Conservation (phyloP, 2,329 filamentous ascomycete genomes). For the Penicillium aurantiogriseum region DNA sequence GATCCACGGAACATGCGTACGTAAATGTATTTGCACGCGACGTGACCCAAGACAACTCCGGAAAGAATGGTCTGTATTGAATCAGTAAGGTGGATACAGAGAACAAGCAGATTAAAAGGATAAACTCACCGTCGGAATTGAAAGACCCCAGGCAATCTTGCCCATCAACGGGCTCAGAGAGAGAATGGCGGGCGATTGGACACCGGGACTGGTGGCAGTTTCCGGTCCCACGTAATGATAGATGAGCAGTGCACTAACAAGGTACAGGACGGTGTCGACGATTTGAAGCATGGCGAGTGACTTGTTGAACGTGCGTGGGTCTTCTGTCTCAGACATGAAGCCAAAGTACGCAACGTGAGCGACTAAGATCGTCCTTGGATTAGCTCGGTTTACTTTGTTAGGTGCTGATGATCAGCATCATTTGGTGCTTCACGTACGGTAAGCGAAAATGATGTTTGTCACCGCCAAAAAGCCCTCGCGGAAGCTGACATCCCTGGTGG, state of each 20-base stretch:
- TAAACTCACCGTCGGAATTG: slow-evolving; percentile 57
- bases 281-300: slow-evolving; percentile 62
- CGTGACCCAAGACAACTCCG: slow-evolving; percentile 66
- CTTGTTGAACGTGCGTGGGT: slow-evolving; percentile 60
- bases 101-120: not conserved
- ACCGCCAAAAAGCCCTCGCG: slow-evolving; percentile 59
- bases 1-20: slow-evolving; percentile 61
- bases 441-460: slow-evolving; percentile 69
- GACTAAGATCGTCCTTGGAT: slow-evolving; percentile 19
- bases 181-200: slow-evolving; percentile 64
- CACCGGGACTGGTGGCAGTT: slow-evolving; percentile 26
- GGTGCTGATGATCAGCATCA: not conserved
- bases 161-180: slow-evolving; percentile 57
- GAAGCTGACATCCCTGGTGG: slow-evolving; percentile 46
- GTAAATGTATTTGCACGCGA: slow-evolving; percentile 66
- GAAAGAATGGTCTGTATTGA: slow-evolving; percentile 59
- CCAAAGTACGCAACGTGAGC: slow-evolving; percentile 66
- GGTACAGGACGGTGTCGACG: slow-evolving; percentile 61
- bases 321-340: slow-evolving; percentile 63
- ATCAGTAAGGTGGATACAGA: not conserved
- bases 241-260: slow-evolving; percentile 64
- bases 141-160: slow-evolving; percentile 66
- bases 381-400: not conserved
- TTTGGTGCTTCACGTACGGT: slow-evolving; percentile 41
- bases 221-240: slow-evolving; percentile 63